Conservation (phyloP, 75 land plant genomes). For the Sequoia sempervirens region DNA sequence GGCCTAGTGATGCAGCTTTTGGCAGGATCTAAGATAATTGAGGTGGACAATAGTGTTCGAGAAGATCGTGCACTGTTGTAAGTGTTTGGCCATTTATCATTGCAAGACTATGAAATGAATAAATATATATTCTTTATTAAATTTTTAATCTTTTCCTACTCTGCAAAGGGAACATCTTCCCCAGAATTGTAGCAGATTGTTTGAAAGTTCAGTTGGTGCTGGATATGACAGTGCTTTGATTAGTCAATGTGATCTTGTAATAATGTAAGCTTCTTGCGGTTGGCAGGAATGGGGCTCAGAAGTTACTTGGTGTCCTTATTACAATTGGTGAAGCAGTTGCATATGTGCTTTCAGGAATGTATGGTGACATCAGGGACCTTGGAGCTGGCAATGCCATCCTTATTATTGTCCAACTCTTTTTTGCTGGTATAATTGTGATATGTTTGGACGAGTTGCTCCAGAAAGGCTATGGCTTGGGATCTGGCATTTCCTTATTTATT, state of each 20-base stretch:
- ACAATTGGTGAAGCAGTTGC: constrained; percentile 92
- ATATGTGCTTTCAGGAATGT: constrained; percentile 89
- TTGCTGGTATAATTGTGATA: constrained; percentile 86
- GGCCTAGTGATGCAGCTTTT: too few relatives aligned
- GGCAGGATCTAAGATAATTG: too few relatives aligned
- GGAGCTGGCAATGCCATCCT: constrained; percentile 91
- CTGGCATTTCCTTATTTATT: constrained; percentile 86
- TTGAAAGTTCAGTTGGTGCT: neutral
- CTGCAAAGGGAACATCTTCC: too few relatives aligned
- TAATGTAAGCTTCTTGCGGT: neutral
- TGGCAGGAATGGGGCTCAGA: constrained; percentile 42
- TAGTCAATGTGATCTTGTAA: neutral
- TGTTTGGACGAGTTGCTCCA: constrained; percentile 85
- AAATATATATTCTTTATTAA: too few relatives aligned
- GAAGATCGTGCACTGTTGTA: too few relatives aligned
- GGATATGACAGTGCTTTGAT: neutral
- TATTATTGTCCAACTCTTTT: constrained; percentile 76
- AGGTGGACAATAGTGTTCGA: too few relatives aligned
- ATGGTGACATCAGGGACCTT: constrained; percentile 80
- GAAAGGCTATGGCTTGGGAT: constrained; percentile 92
- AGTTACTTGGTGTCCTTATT: constrained; percentile 59
- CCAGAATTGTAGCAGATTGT: too few relatives aligned
- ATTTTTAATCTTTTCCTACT: too few relatives aligned
- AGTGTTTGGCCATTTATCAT: too few relatives aligned
- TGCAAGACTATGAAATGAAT: too few relatives aligned